These are phyloP conservation scores for Paramecium caudatum DNA, from an alignment of 73 alveolate species.

Conservation along the genomic window DNA sequence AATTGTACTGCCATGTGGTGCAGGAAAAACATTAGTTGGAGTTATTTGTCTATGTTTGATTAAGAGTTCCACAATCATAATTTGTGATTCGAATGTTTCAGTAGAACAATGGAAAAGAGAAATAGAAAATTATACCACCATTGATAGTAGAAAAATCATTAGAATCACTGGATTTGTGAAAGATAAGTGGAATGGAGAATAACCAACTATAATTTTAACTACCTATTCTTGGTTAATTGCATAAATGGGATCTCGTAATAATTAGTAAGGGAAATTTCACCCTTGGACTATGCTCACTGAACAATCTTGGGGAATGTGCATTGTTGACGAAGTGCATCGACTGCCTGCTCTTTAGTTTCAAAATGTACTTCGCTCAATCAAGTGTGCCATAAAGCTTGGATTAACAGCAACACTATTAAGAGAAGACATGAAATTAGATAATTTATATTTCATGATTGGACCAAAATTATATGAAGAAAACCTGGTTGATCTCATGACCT, in stretches of 20 bases:
- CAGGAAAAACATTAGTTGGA: conserved; percentile 91
- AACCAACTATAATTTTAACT: conserved; percentile 82
- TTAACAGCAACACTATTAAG: conserved; percentile 89
- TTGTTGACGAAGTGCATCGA: conserved; percentile 89
- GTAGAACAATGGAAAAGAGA: conserved; percentile 77
- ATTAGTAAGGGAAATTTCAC: background rate
- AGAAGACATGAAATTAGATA: conserved; percentile 82
- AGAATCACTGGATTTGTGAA: conserved; percentile 81
- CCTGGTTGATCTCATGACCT: conserved; percentile 86
- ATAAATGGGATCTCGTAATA: background rate
- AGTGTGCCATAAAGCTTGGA: conserved; percentile 86
- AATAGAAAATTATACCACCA: conserved; percentile 73
- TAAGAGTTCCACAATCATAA: conserved; percentile 83
- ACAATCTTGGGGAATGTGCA: conserved; percentile 86
- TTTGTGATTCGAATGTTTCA: conserved; percentile 82
- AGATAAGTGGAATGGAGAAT: conserved; percentile 79
- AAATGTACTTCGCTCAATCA: conserved; percentile 73
- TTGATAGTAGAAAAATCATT: conserved; percentile 70
- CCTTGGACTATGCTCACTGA: conserved; percentile 65
- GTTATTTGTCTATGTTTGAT: conserved; percentile 82
- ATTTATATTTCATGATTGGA: conserved; percentile 85
- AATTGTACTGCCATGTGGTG: conserved; percentile 91
- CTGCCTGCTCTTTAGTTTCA: conserved; percentile 85
- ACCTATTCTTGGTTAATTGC: conserved; percentile 81
- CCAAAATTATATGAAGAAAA: conserved; percentile 91